Evolutionary conservation across 1,284 basidiomycete species (phyloP).

Genomic region (Boletus mariae): DNA sequence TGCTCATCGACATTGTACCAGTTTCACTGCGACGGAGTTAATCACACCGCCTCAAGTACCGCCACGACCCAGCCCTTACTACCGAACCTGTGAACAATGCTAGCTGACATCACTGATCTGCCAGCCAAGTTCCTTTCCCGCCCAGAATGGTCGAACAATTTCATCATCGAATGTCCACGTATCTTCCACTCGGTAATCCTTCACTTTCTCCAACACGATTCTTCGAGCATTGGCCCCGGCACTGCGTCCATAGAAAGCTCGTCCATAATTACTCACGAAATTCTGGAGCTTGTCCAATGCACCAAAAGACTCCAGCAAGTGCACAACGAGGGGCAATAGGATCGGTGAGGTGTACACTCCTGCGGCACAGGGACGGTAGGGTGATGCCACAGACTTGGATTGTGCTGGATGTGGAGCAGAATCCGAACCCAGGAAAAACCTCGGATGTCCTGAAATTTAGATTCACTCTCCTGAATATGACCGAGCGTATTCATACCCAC

Average conservation of each 20-base stretch:
- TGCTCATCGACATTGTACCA: too few species aligned
- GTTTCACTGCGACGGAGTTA: too few species aligned
- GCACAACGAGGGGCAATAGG: conserved; percentile 82
- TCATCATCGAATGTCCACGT: conserved; percentile 50
- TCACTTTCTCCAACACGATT: conserved; percentile 32
- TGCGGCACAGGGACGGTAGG: conserved; percentile 80
- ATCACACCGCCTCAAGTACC: too few species aligned
- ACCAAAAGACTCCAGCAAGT: conserved; percentile 82
- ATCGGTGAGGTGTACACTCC: conserved; percentile 92
- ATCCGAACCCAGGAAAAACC: conserved; percentile 98
- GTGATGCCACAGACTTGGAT: conserved; percentile 77
- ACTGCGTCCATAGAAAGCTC: conserved; percentile 70
- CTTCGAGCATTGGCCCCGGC: conserved; percentile 20
- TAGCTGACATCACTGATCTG: conserved; percentile 48
- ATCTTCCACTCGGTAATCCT: conserved; percentile 48
- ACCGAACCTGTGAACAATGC: background rate
- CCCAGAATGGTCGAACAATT: conserved; percentile 87
- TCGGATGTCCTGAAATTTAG: conserved; percentile 68
- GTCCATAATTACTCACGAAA: conserved; percentile 76
- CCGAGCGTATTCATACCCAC: conserved; percentile 36
- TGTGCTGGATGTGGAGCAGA: conserved; percentile 88
- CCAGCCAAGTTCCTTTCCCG: conserved; percentile 83
- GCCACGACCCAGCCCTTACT: background rate
- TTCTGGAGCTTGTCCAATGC: conserved; percentile 77
- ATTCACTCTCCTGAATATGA: background rate